These are phyloP conservation scores for Starmera stellimalicola DNA, from an alignment of 1,139 yeast genomes.

Conservation along the genomic window DNA sequence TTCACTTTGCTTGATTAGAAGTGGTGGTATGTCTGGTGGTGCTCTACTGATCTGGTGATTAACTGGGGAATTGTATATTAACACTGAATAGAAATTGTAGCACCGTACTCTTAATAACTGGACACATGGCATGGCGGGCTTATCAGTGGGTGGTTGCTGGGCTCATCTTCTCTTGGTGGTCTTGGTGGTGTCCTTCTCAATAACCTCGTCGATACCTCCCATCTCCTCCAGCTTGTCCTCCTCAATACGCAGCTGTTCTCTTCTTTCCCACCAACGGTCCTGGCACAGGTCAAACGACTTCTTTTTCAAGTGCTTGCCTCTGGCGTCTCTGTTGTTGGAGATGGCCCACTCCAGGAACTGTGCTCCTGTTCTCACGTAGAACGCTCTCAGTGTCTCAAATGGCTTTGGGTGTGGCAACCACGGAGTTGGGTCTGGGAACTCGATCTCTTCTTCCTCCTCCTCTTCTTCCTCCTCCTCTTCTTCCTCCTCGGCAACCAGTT, in stretches of 20 bases:
- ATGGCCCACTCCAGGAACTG: slow-evolving; percentile 89
- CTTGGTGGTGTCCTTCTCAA: slow-evolving; percentile 65
- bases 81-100: background rate
- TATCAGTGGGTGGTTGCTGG: too few species aligned
- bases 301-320: slow-evolving; percentile 85
- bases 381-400: slow-evolving; percentile 76
- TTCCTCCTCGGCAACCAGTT: slow-evolving; percentile 39
- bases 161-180: slow-evolving; percentile 27
- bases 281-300: slow-evolving; percentile 87
- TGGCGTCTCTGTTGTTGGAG: slow-evolving; percentile 72
- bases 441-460: slow-evolving; percentile 54
- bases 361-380: slow-evolving; percentile 81
- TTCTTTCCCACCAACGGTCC: slow-evolving; percentile 97
- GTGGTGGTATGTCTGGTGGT: background rate
- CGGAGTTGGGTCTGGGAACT: slow-evolving; percentile 84
- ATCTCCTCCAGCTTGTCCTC: slow-evolving; percentile 85
- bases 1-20: slow-evolving; percentile 79
- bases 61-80: background rate
- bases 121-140: too few species aligned
- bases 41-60: too few species aligned
- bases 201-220: slow-evolving; percentile 85
- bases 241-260: slow-evolving; percentile 81
- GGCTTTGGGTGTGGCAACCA: slow-evolving; percentile 98
- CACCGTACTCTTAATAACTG: too few species aligned
- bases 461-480: slow-evolving; percentile 56